A percentile compares a stretch with the other conserved stretches of the same genome.
phyloP scores from a whole-genome alignment of 768 basidiomycete genomes.

The Lyophyllum decastes region DNA sequence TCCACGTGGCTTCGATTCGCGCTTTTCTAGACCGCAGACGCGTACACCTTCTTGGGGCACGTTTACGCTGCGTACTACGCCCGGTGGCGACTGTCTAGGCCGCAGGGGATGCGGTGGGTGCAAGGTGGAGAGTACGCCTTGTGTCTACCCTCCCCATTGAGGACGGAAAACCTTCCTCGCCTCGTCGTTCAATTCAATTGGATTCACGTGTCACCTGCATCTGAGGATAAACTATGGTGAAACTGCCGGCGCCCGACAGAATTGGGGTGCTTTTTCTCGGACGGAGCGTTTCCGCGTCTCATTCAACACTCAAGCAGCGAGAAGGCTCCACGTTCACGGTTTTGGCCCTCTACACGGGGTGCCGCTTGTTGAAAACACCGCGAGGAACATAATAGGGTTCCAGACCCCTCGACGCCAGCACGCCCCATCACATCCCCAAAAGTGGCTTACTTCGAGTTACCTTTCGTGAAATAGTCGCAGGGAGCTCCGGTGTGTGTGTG shows the following conservation, averaged over 20 bases:
- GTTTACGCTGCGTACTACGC: no score
- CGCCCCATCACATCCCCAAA: not conserved
- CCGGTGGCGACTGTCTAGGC: no score
- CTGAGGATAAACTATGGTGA: not conserved
- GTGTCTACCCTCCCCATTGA: no score
- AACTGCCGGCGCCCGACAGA: not conserved
- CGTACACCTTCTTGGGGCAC: not conserved
- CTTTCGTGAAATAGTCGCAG: not conserved
- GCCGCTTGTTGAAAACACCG: not conserved
- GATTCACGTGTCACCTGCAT: not conserved
- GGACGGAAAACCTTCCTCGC: no score
- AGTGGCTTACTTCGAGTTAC: not conserved
- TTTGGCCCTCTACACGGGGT: not conserved
- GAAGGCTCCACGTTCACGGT: not conserved
- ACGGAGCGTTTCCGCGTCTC: not conserved
- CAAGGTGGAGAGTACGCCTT: not conserved
- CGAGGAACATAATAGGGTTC: not conserved
- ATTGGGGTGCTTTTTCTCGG: not conserved
- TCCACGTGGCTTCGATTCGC: not conserved
- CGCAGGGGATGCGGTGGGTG: not conserved
- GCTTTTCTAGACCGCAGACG: not conserved
- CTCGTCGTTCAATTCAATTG: not conserved
- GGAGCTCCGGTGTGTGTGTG: not conserved
- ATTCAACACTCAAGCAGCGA: not conserved
- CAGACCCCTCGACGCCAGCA: not conserved